Percentiles rank a stretch among this genome's conserved stretches.
Conservation (phyloP, 2,329 filamentous ascomycete species). For the Scedosporium aurantiacum region DNA sequence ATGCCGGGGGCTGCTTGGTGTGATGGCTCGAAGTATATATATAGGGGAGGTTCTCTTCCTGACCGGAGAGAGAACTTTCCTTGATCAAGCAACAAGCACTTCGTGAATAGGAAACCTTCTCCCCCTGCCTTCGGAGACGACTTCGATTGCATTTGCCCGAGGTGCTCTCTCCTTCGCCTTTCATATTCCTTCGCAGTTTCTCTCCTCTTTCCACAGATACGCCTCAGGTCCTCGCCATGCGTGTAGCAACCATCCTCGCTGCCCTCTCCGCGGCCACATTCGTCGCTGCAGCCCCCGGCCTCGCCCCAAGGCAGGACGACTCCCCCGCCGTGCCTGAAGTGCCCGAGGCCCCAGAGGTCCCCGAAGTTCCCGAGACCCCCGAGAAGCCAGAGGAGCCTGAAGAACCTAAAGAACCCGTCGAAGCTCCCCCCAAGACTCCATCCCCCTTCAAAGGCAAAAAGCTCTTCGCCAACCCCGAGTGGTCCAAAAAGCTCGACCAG, state of each 20-base stretch:
- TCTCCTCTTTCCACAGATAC: background rate
- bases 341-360: conserved; percentile 1
- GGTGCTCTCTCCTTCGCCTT: background rate
- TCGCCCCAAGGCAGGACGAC: conserved; percentile 5
- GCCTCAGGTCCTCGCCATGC: conserved; percentile 6
- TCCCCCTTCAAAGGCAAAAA: conserved; percentile 37
- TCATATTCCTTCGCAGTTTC: background rate
- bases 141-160: background rate
- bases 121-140: background rate
- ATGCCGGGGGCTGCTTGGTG: background rate
- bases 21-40: background rate
- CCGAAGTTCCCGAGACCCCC: background rate
- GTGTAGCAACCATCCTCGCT: conserved; percentile 9
- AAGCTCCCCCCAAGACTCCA: conserved; percentile 8
- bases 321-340: background rate
- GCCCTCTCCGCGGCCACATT: conserved; percentile 9
- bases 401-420: background rate
- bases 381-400: background rate
- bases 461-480: conserved; percentile 34
- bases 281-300: conserved; percentile 10
- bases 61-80: background rate
- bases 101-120: background rate
- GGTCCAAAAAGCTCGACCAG: conserved; percentile 27
- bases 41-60: background rate
- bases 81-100: background rate